Evolutionary conservation across 768 basidiomycete genomes (phyloP).

Genomic region (Naganishia friedmannii): DNA sequence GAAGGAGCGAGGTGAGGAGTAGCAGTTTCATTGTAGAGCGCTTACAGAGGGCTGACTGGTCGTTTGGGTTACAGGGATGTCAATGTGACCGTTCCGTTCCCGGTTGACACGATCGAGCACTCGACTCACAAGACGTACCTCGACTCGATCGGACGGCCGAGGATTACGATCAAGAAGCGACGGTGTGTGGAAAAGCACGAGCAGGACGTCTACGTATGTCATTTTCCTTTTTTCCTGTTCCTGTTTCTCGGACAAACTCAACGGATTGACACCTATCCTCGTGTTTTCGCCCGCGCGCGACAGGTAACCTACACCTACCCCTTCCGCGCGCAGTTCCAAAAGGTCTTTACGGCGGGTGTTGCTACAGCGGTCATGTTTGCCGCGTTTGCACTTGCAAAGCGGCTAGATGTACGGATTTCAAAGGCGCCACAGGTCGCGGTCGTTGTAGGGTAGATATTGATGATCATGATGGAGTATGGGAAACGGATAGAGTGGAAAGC

Average conservation of each 20-base stretch:
- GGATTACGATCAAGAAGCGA: slow-evolving; percentile 68
- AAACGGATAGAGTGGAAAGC: background rate
- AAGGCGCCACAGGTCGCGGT: background rate
- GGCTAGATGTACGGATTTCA: slow-evolving; percentile 25
- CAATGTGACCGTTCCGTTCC: slow-evolving; percentile 72
- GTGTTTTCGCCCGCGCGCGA: no score
- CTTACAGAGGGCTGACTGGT: background rate
- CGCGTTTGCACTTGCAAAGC: slow-evolving; percentile 12
- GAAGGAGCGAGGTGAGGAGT: slow-evolving; percentile 88
- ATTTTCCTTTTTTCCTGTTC: slow-evolving; percentile 7
- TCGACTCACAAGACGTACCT: slow-evolving; percentile 82
- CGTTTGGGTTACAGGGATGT: slow-evolving; percentile 62
- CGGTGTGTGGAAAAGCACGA: slow-evolving; percentile 75
- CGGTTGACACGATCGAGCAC: slow-evolving; percentile 61
- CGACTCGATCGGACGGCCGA: slow-evolving; percentile 83
- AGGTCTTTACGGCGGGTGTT: slow-evolving; percentile 72
- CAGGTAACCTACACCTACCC: slow-evolving; percentile 88
- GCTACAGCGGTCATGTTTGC: slow-evolving; percentile 69
- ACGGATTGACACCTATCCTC: no score
- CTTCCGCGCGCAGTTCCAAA: slow-evolving; percentile 74
- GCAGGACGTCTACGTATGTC: slow-evolving; percentile 73
- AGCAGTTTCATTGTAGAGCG: slow-evolving; percentile 26
- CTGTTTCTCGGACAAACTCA: no score
- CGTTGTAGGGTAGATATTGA: background rate
- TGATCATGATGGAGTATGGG: no score